Percentiles rank a stretch among this genome's conserved stretches.
These are phyloP conservation scores for Halophytophthora polymorphica DNA, from an alignment of 352 stramenopile species.

Conservation along the genomic window DNA sequence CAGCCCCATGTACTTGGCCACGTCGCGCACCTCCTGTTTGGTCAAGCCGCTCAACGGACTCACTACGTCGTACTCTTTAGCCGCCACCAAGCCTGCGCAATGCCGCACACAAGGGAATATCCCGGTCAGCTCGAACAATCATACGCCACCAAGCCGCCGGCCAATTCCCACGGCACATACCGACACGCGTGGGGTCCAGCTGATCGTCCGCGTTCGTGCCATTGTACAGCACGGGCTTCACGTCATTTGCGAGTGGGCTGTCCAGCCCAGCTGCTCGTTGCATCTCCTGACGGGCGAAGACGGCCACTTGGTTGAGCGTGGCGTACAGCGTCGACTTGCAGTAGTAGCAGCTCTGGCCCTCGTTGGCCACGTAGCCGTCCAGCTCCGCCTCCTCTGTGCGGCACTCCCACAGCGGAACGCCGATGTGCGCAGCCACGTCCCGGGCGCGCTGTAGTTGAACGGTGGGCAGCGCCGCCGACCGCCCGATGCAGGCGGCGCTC, in stretches of 20 bases:
- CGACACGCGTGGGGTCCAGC: constrained; percentile 88
- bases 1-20: constrained; percentile 89
- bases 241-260: background rate
- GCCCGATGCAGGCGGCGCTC: constrained; percentile 89
- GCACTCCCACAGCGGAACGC: constrained; percentile 87
- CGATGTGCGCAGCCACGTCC: constrained; percentile 84
- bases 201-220: constrained; percentile 96
- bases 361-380: constrained; percentile 92
- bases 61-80: constrained; percentile 90
- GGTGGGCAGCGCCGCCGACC: constrained; percentile 88
- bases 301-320: constrained; percentile 87
- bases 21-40: constrained; percentile 88
- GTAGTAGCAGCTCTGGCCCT: constrained; percentile 93
- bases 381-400: constrained; percentile 80
- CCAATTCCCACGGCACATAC: constrained; percentile 28
- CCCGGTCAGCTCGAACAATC: background rate
- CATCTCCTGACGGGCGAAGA: constrained; percentile 44
- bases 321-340: constrained; percentile 98
- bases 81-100: constrained; percentile 86
- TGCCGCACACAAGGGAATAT: background rate
- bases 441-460: constrained; percentile 88
- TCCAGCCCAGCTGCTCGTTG: constrained; percentile 7
- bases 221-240: constrained; percentile 90
- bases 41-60: constrained; percentile 89
- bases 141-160: background rate